phyloP scores from a whole-genome alignment of 1,284 basidiomycete species.

The Cutaneotrichosporon sp. region DNA sequence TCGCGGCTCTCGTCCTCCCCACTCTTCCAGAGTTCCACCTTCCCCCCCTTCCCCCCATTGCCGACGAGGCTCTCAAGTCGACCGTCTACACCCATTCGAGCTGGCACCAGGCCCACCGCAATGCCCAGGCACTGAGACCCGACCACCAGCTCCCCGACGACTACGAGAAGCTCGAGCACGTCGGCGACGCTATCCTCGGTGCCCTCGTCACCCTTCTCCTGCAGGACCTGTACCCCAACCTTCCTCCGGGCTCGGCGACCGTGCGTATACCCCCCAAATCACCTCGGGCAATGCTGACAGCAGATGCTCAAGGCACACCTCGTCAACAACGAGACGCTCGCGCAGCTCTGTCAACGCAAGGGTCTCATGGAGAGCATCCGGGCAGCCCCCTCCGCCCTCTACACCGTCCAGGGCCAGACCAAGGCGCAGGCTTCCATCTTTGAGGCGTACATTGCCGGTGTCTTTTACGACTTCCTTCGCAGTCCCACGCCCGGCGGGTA shows the following conservation, averaged over 20 bases:
- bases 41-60: slow-evolving; percentile 39
- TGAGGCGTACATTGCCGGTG: slow-evolving; percentile 46
- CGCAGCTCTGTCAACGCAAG: slow-evolving; percentile 36
- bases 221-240: slow-evolving; percentile 40
- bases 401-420: slow-evolving; percentile 23
- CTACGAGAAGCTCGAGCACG: slow-evolving; percentile 51
- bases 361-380: slow-evolving; percentile 29
- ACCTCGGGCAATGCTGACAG: slow-evolving; percentile 8
- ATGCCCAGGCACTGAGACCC: slow-evolving; percentile 16
- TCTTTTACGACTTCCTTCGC: slow-evolving; percentile 37
- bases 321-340: slow-evolving; percentile 37
- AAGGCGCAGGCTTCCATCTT: slow-evolving; percentile 40
- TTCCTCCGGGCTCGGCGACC: slow-evolving; percentile 38
- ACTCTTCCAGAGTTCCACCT: slow-evolving; percentile 28
- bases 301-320: slow-evolving; percentile 40
- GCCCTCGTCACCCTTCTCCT: slow-evolving; percentile 37
- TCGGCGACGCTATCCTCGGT: slow-evolving; percentile 42
- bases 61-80: slow-evolving; percentile 22
- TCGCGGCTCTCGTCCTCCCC: slow-evolving; percentile 20
- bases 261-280: slow-evolving; percentile 25
- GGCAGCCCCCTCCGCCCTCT: slow-evolving; percentile 21
- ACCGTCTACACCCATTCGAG: slow-evolving; percentile 37
- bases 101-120: slow-evolving; percentile 6
- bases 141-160: slow-evolving; percentile 23
- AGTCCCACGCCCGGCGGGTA: slow-evolving; percentile 18